Evolutionary conservation across 306 rosid genomes (phyloP), one percentile per base, ranked within the genome.

Genomic region (Malus asiatica): DNA sequence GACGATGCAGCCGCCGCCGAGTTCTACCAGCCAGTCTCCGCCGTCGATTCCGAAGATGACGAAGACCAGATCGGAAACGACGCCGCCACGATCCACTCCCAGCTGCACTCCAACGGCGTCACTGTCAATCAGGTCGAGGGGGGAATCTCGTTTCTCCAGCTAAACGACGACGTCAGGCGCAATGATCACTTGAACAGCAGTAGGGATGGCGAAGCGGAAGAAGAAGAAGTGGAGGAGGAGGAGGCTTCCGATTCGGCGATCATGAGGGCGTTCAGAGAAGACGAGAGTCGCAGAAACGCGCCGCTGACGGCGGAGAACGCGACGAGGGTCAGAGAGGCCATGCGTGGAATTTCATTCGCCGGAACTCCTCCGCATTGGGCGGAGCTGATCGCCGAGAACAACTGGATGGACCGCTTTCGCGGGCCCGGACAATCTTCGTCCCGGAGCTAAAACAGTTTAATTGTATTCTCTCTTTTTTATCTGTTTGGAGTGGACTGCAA

Each of bases 321-420:
- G 55, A 72, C 79, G 60, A 88, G 97, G 58, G 93, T 95, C 23
- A 87, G 85, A 89, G 97, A 90, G 66, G 98, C 96, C 29, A 95
- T 95, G 98, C 95, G 93, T 8, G 90, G 90, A 6, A 78, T 95
- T 40, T 87, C 96, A 23, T 86, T 92, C 32, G 87, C 76, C 3
- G 97, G 97, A 46, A 83, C 69, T 1, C 87, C 84, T 63, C 97
- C 97, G 1, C 88, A 83, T 75, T 95, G 99, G 97, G 95, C 75
- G 3, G 77, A 76, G 11, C 73, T 67, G 57, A 75, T 92, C 66
- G 83, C 97, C 0, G 97, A 89, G 76, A 91, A 85, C 40, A 81
- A 79, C 32, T 96, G 96, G 98, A 80, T 92, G 53, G 91, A 89
- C 72, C 98, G 83, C 22, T 89, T 96, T 77, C 91, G 85, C 8